phyloP scores from a whole-genome alignment of 164 flowering plant genomes.

The Tetrastigma voinierianum region DNA sequence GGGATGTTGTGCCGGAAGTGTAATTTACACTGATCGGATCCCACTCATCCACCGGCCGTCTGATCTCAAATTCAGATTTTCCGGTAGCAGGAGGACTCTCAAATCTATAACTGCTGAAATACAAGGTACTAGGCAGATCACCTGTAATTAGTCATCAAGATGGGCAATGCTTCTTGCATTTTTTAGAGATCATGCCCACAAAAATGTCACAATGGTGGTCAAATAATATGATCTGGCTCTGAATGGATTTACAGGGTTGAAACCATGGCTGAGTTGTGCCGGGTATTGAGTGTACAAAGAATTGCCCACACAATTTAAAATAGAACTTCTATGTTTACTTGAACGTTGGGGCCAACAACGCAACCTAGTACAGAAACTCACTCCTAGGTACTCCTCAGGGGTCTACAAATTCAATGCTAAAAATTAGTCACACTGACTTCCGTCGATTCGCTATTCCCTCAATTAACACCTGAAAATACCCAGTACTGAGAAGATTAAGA shows the following conservation, averaged over 20 bases:
- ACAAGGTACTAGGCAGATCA: too few relatives aligned
- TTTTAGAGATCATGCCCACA: too few relatives aligned
- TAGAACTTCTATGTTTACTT: too few relatives aligned
- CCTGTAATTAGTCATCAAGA: too few relatives aligned
- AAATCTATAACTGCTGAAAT: constrained; percentile 13
- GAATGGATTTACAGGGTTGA: constrained; percentile 40
- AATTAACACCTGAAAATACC: too few relatives aligned
- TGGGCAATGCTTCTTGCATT: too few relatives aligned
- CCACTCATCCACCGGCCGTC: constrained; percentile 30
- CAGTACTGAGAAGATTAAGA: too few relatives aligned
- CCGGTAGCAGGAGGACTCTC: constrained; percentile 23
- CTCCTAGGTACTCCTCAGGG: neutral
- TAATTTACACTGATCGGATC: constrained; percentile 48
- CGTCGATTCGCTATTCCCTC: neutral
- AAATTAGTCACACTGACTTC: too few relatives aligned
- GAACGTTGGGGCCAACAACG: constrained; percentile 58
- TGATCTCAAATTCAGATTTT: constrained; percentile 14
- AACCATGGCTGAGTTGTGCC: constrained; percentile 45
- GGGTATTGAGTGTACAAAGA: constrained; percentile 57
- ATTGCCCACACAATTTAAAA: too few relatives aligned
- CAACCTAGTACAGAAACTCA: constrained; percentile 33
- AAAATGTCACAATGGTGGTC: constrained; percentile 40
- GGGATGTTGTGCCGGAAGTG: constrained; percentile 54
- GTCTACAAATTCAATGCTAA: neutral
- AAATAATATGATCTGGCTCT: constrained; percentile 39